Evolutionary conservation across 768 basidiomycete genomes (phyloP).

Genomic region (Candolleomyces aberdarensis): DNA sequence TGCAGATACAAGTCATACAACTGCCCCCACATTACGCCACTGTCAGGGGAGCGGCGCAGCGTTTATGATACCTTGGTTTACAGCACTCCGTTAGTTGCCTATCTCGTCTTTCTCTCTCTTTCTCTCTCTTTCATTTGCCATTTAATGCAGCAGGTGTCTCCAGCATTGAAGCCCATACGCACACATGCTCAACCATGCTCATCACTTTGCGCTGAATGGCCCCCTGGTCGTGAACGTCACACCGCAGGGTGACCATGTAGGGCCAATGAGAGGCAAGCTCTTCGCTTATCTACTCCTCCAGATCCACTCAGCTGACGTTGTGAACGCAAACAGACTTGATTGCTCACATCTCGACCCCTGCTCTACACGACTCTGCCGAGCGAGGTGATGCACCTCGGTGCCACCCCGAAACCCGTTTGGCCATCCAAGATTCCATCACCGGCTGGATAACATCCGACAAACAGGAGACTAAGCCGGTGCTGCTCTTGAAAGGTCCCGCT

Average conservation of each 20-base stretch:
- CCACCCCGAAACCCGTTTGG: neutral
- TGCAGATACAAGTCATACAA: too few species aligned
- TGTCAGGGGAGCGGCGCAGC: too few species aligned
- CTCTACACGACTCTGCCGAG: neutral
- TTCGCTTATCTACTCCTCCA: neutral
- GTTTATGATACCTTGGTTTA: too few species aligned
- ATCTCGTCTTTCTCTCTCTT: too few species aligned
- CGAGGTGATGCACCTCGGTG: neutral
- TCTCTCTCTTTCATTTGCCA: too few species aligned
- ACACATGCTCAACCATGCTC: neutral
- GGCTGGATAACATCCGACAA: neutral
- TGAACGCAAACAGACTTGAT: neutral
- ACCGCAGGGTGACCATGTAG: neutral
- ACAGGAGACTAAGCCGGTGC: neutral
- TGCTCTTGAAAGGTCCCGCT: conserved; percentile 11
- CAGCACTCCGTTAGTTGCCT: too few species aligned
- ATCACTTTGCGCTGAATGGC: neutral
- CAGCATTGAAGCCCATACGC: too few species aligned
- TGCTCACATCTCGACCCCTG: neutral
- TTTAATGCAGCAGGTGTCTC: too few species aligned
- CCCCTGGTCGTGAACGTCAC: neutral
- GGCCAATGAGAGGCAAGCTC: neutral
- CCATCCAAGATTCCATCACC: conserved; percentile 4
- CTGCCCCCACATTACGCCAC: too few species aligned
- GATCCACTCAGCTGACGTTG: neutral